Evolutionary conservation across 2,329 filamentous ascomycete species (phyloP).

Genomic region (Colletotrichum gloeosporioides): DNA sequence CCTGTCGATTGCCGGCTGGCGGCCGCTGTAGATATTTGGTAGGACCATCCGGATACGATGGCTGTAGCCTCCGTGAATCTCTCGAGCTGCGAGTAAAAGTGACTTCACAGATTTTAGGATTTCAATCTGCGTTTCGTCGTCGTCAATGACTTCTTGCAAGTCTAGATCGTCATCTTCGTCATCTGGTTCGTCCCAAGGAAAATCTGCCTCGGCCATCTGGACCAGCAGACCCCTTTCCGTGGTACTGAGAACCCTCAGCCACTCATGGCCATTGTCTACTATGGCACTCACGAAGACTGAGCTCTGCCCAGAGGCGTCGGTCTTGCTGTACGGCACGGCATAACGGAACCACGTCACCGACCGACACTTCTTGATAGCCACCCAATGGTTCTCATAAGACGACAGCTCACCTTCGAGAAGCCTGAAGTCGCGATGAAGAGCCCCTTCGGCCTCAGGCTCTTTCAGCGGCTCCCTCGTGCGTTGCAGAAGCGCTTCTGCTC

Average conservation of each 20-base stretch:
- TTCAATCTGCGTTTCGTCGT: conserved; percentile 34
- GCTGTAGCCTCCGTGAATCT: conserved; percentile 34
- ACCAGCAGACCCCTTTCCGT: conserved; percentile 35
- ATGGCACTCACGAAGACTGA: conserved; percentile 15
- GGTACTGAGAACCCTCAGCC: conserved; percentile 38
- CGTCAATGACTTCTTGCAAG: conserved; percentile 36
- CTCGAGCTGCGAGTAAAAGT: conserved; percentile 38
- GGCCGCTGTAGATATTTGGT: conserved; percentile 32
- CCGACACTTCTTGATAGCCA: conserved; percentile 6
- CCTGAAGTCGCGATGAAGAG: neutral
- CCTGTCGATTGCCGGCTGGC: conserved; percentile 33
- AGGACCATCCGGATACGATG: conserved; percentile 40
- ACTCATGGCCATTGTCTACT: conserved; percentile 38
- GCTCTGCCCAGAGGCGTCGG: neutral
- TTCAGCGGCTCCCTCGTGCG: neutral
- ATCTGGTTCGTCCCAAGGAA: conserved; percentile 39
- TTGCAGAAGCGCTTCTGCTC: neutral
- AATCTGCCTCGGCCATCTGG: conserved; percentile 44
- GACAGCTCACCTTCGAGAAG: conserved; percentile 4
- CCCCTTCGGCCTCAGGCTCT: neutral
- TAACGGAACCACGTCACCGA: conserved; percentile 13
- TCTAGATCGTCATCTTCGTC: conserved; percentile 27
- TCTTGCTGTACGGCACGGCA: neutral
- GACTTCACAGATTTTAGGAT: conserved; percentile 31
- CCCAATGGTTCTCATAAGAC: conserved; percentile 13